Percentiles rank a stretch among this genome's conserved stretches.
Evolutionary conservation across 495 filamentous ascomycete species (phyloP).

Genomic region (Aspergillus bertholletiae): DNA sequence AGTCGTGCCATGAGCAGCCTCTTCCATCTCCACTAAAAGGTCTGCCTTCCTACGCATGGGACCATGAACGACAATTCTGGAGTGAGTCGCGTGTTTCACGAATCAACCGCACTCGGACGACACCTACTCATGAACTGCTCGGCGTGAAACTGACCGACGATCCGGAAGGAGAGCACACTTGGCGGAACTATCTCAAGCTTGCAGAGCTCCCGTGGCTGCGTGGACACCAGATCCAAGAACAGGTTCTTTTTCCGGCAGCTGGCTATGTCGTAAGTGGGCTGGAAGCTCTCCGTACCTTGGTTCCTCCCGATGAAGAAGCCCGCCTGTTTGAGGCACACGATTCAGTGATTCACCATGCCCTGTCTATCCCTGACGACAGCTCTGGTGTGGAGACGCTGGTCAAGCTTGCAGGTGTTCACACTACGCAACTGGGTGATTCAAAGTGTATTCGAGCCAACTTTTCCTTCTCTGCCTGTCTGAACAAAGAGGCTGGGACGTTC

Average conservation of each 20-base stretch:
- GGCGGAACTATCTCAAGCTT: constrained; percentile 29
- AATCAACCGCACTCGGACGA: constrained; percentile 18
- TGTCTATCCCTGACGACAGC: constrained; percentile 19
- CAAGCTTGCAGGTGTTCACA: too few relatives aligned
- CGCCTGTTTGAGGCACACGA: constrained; percentile 23
- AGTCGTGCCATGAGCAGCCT: constrained; percentile 6
- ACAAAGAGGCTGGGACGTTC: too few relatives aligned
- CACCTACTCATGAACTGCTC: constrained; percentile 38
- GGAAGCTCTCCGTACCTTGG: constrained; percentile 31
- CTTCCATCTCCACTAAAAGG: constrained; percentile 21
- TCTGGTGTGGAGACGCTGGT: constrained; percentile 17
- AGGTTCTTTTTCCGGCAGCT: constrained; percentile 25
- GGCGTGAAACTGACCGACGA: constrained; percentile 28
- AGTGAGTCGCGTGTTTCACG: constrained; percentile 35
- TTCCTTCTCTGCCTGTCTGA: too few relatives aligned
- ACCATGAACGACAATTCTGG: constrained; percentile 12
- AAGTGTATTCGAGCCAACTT: too few relatives aligned
- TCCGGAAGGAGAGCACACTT: constrained; percentile 21
- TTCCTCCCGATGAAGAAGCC: constrained; percentile 8
- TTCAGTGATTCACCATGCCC: constrained; percentile 17
- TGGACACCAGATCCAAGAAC: constrained; percentile 25
- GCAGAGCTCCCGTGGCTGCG: constrained; percentile 33
- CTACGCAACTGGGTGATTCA: too few relatives aligned
- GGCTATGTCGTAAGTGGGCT: constrained; percentile 18
- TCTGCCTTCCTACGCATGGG: constrained; percentile 33